These are phyloP conservation scores for Microascus cirrosus DNA, from an alignment of 2,329 filamentous ascomycete species.

Conservation along the genomic window DNA sequence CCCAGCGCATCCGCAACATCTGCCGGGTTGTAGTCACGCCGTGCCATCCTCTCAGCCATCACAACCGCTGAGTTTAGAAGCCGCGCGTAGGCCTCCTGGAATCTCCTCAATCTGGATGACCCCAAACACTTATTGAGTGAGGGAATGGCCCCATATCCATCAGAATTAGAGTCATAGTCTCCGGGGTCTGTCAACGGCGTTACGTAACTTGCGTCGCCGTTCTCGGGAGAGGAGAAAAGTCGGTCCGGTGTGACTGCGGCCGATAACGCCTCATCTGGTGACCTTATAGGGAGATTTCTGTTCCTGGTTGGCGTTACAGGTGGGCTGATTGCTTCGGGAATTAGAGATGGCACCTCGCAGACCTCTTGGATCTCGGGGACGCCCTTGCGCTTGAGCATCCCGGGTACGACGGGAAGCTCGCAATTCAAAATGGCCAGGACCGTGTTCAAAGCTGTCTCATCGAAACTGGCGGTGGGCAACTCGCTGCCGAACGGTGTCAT, in stretches of 20 bases:
- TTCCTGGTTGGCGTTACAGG: neutral
- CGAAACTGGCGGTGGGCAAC: neutral
- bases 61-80: neutral
- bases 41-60: neutral
- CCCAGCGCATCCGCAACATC: neutral
- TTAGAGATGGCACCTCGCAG: neutral
- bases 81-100: neutral
- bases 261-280: neutral
- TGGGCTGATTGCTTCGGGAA: neutral
- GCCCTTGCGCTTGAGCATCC: neutral
- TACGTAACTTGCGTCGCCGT: neutral
- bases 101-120: neutral
- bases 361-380: neutral
- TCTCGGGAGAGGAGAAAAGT: neutral
- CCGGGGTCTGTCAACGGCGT: neutral
- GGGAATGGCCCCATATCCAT: neutral
- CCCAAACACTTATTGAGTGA: neutral
- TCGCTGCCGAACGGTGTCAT: slow-evolving; percentile 11
- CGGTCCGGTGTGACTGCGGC: neutral
- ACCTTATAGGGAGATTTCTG: neutral
- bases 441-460: neutral
- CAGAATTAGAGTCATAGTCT: neutral
- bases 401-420: neutral
- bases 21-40: neutral
- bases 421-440: neutral